A percentile compares a stretch with the other conserved stretches of the same genome.
Conservation (phyloP, 2,329 filamentous ascomycete genomes). For the Immersiporthe knoxdaviesiana region DNA sequence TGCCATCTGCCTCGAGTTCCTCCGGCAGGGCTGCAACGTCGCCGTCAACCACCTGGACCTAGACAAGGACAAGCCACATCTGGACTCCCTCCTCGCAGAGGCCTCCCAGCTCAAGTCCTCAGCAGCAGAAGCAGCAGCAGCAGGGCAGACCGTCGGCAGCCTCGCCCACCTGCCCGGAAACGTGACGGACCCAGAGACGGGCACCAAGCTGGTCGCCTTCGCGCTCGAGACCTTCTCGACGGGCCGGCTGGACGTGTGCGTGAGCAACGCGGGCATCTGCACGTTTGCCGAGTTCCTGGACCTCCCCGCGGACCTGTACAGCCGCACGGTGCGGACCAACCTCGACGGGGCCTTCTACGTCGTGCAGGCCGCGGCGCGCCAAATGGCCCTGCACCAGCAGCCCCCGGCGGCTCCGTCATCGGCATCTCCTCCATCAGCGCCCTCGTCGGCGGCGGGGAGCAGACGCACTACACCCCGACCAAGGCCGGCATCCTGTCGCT, state of each 20-base stretch:
- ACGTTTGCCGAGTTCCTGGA: conserved; percentile 85
- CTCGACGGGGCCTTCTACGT: conserved; percentile 88
- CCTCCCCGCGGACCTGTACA: conserved; percentile 70
- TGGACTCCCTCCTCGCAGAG: conserved; percentile 56
- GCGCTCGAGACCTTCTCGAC: conserved; percentile 64
- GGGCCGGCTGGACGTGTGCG: conserved; percentile 72
- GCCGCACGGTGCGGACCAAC: conserved; percentile 76
- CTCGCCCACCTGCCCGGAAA: conserved; percentile 76
- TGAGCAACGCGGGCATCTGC: conserved; percentile 88
- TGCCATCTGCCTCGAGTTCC: conserved; percentile 79
- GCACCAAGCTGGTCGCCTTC: conserved; percentile 65
- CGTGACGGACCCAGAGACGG: conserved; percentile 74
- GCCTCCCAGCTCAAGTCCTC: conserved; percentile 49
- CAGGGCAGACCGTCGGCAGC: conserved; percentile 52
- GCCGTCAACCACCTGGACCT: conserved; percentile 79
- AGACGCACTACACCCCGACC: conserved; percentile 87
- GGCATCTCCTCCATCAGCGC: conserved; percentile 74
- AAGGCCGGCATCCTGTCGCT: conserved; percentile 81
- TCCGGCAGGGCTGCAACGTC: conserved; percentile 76
- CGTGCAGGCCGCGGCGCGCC: conserved; percentile 80
- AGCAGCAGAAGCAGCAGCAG: conserved; percentile 16
- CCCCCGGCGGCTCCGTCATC: conserved; percentile 80
- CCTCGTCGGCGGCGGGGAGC: conserved; percentile 75
- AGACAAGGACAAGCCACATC: conserved; percentile 52
- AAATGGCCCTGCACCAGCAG: conserved; percentile 69